Evolutionary conservation across 306 rosid genomes (phyloP).

Genomic region (Spatholobus suberectus): DNA sequence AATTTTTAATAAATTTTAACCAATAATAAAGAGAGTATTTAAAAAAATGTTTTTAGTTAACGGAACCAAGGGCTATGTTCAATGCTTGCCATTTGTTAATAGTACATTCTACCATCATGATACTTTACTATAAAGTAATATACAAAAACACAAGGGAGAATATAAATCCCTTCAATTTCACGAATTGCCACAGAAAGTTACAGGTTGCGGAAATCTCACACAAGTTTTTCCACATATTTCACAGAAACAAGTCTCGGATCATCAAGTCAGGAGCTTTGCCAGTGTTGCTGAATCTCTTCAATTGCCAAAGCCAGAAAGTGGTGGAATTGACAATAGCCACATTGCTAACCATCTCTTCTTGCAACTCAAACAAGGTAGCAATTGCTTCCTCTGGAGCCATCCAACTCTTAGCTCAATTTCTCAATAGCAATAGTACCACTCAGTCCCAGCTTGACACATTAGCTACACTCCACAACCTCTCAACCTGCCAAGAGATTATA

Average conservation of each 20-base stretch:
- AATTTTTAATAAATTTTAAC: not conserved
- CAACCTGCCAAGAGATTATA: slow-evolving; percentile 53
- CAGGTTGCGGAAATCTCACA: not conserved
- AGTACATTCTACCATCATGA: slow-evolving; percentile 37
- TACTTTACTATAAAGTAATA: slow-evolving; percentile 31
- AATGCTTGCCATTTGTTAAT: slow-evolving; percentile 34
- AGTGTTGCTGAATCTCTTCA: slow-evolving; percentile 54
- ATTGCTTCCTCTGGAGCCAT: slow-evolving; percentile 61
- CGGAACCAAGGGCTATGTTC: slow-evolving; percentile 48
- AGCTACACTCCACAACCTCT: slow-evolving; percentile 66
- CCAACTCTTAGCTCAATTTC: slow-evolving; percentile 44
- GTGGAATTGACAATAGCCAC: slow-evolving; percentile 55
- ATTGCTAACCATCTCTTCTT: slow-evolving; percentile 64
- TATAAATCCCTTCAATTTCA: slow-evolving; percentile 38
- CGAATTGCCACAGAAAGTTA: not conserved
- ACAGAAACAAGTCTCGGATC: slow-evolving; percentile 67
- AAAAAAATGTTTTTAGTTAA: no score
- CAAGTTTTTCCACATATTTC: not conserved
- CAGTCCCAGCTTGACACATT: slow-evolving; percentile 62
- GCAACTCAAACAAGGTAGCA: slow-evolving; percentile 59
- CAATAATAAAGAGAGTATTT: no score
- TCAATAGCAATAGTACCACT: slow-evolving; percentile 30
- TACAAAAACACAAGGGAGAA: slow-evolving; percentile 14
- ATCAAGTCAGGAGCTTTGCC: slow-evolving; percentile 60
- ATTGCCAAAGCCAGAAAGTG: slow-evolving; percentile 48